Conservation (phyloP, 495 filamentous ascomycete species). For the Penicillium robsamsonii region DNA sequence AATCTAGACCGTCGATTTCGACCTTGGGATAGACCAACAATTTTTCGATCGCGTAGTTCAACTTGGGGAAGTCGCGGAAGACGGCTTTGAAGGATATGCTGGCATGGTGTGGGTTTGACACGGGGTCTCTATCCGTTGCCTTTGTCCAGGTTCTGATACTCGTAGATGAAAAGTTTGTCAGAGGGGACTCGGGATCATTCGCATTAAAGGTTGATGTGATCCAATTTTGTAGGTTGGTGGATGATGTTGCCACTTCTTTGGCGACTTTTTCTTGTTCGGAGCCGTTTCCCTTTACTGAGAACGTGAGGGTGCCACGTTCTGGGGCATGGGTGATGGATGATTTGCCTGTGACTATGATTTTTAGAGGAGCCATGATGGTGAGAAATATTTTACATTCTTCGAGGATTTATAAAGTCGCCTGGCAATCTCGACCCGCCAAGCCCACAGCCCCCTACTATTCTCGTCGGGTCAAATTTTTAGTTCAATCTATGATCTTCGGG, state of each 20-base stretch:
- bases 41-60: slow-evolving; percentile 16
- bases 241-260: slow-evolving; percentile 15
- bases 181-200: slow-evolving; percentile 11
- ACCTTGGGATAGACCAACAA: slow-evolving; percentile 16
- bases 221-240: slow-evolving; percentile 15
- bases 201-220: slow-evolving; percentile 9
- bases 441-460: too few species aligned
- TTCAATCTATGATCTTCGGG: too few species aligned
- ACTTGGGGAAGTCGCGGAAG: slow-evolving; percentile 20
- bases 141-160: slow-evolving; percentile 15
- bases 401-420: too few species aligned
- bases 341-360: slow-evolving; percentile 19
- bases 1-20: slow-evolving; percentile 22
- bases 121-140: slow-evolving; percentile 7
- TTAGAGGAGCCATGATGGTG: slow-evolving; percentile 19
- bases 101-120: slow-evolving; percentile 14
- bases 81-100: slow-evolving; percentile 9
- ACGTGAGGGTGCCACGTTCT: slow-evolving; percentile 18
- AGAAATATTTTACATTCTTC: too few species aligned
- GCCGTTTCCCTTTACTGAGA: slow-evolving; percentile 18
- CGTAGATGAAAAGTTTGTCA: slow-evolving; percentile 17
- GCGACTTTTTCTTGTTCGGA: slow-evolving; percentile 15
- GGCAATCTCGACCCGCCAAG: too few species aligned
- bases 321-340: slow-evolving; percentile 17
- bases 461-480: too few species aligned